Evolutionary conservation across 2,329 filamentous ascomycete species (phyloP), one percentile per base, ranked within the genome.

Genomic region (Nemania abortiva): DNA sequence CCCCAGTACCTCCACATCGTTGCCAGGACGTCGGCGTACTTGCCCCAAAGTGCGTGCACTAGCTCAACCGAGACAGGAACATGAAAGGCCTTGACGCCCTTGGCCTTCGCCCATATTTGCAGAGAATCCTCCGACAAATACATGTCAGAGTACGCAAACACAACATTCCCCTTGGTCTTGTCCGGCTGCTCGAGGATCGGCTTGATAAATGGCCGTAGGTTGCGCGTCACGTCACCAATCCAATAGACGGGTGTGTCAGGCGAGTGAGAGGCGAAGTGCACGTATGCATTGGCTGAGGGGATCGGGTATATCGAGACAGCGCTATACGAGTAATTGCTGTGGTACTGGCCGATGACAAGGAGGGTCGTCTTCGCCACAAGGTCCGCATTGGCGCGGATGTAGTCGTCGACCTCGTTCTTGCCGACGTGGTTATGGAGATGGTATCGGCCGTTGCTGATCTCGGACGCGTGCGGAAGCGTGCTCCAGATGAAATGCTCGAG

Each of bases 1-100:
- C 64, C 65, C 68, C 68, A 70, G 49, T 65, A 70, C 49, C 68
- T 65, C 68, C 68, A 70, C 68, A 70, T 70, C 15, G 9, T 50
- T 20, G 59, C 68, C n/a, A 70, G 29, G 13, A 70, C 7, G 50
- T 70, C 68, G 3, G 59, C 55, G 24, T 62, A 54, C 24, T 59
- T 55, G 2, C 68, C 68, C 65, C 65, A 70, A n/a, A 68, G 52
- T 0, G 22, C 20, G 7, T 47, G 29, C 24, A 65, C 24, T 20
- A 70, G 50, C 53, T 70, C 65, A 11, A 60, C 37, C 22, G 68
- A 68, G 11, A 63, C 61, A 5, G 68, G 68, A 20, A 70, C 65
- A 55, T 63, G 61, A 45, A 68, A 49, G 11, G 68, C 68, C 57
- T 31, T 65, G 2, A 65, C 57, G 7, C 68, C 68, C 53, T 68